Evolutionary conservation across 164 flowering plant species (phyloP), one percentile per base, ranked within the genome.

Genomic region (Pachysandra terminalis): DNA sequence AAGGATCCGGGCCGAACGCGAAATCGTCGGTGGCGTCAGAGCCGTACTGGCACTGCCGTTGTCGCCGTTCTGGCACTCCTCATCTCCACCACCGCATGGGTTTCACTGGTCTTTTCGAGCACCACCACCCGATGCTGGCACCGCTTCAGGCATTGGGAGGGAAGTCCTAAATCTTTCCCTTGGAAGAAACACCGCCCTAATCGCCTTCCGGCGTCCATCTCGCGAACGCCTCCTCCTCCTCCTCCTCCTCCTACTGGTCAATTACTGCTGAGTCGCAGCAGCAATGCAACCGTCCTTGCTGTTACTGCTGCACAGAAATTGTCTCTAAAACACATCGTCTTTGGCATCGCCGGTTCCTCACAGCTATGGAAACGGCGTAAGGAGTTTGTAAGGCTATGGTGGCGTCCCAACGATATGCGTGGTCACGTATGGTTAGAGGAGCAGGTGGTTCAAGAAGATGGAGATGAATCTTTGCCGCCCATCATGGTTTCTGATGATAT

Each of bases 391-490:
- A 78, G 74, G 71, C 75, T 87, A 4, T 89, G 91, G 95, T 87
- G 91, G 91, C 74, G 81, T 5, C 83, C 87, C 0, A 49, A 63
- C 9, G 70, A 68, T 26, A 87, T 82, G 86, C 80, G 89, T 1
- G 91, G 94, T 15, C 79, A 81, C 58, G 86, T 85, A 14, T 89
- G 91, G 94, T 68, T 89, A 21, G 94, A 86, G 22, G 86, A 86
- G 55, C 51, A 51, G 17, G 71, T 78, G 1, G 23, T 35, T 37
- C 19, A 7, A 0, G 74, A 69, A 15, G 74, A 66, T 0, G 68
- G 60, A 9, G 79, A 69, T 32, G 77, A 68, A 17, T 28, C 48
- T 26, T 73, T 85, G 65, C 91, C 88, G 1, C 69, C 83, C 0
- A 67, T 83, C 62, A 80, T 74, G 79, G 73, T 85, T 21, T 87